Base-by-base conservation (phyloP, 116 monocot genomes). In the Dioscorea cayenensis region DNA sequence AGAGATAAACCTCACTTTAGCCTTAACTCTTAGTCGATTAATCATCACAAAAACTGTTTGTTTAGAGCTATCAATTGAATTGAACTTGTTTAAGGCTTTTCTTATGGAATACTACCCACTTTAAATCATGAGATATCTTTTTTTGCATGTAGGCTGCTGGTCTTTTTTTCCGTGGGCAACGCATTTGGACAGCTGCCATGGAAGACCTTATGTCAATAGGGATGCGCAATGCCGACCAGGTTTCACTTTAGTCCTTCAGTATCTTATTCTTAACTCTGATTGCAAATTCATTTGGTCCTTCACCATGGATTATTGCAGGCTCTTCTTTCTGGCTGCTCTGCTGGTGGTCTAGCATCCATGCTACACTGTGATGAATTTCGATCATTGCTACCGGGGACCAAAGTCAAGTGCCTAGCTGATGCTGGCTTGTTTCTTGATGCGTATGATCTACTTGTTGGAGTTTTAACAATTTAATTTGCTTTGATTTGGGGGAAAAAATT, bases 301-400 rank as follows among this genome's bases (percentile, higher is more conserved):
- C 2, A 29, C 38, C 36, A 36, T 43, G 64, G 0, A 52, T 73
- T 9, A 11, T 49, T 64, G 37, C 60, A 95, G 92, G 89, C 83
- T 38, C 89, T 89, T 84, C 84, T 95, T 75, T 77, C 95, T 67
- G 92, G 92, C 64, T 95, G 92, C 68, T 95, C 97, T 67, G 97
- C 93, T 70, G 97, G 97, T 19, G 97, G 90, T 28, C 64, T 97
- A 32, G 85, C 97, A 25, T 71, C 86, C 36, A 90, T 97, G 71
- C 77, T 78, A n/a, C 97, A 97, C 70, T 97, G 97, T 77, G 97
- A 97, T 78, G 82, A 86, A 52, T 97, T 97, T 66, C 66, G 77
- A 3, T 72, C 73, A 68, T 79, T 97, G 19, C 86, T 97, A 74
- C 76, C 88, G 19, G 21, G 67, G 64, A 88, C 79, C 11, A 86